Conservation (phyloP, 257 asterid genomes). For the Rhazya stricta region DNA sequence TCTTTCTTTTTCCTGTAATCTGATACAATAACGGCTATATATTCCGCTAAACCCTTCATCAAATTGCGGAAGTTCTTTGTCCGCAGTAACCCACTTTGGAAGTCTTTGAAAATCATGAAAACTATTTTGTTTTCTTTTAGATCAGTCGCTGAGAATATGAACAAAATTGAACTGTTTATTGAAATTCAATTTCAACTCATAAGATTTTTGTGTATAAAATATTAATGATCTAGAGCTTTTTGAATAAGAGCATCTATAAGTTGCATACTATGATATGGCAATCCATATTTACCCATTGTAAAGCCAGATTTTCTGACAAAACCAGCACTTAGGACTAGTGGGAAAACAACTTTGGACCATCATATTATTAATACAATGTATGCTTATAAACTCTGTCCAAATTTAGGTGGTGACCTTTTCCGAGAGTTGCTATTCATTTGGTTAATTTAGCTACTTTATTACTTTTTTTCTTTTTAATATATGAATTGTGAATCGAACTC, state of each 20-base stretch:
- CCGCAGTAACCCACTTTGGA: not conserved
- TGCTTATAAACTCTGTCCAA: not conserved
- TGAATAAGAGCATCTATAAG: not conserved
- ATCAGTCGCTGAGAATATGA: not conserved
- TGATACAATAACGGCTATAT: not conserved
- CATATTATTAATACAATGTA: not conserved
- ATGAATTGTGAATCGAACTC: too few species aligned
- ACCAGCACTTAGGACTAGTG: not conserved
- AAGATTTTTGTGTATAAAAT: too few species aligned
- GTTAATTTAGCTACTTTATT: not conserved
- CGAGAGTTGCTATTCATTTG: not conserved
- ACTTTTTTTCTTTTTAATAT: too few species aligned
- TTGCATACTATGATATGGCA: constrained; percentile 1
- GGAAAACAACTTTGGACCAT: not conserved
- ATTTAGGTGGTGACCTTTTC: not conserved
- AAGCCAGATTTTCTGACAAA: constrained; percentile 3
- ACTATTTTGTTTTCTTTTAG: not conserved
- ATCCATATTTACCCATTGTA: not conserved
- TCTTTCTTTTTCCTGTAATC: not conserved
- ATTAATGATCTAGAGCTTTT: not conserved
- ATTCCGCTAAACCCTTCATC: not conserved
- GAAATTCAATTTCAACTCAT: too few species aligned
- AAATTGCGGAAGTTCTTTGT: not conserved
- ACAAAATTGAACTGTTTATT: too few species aligned
- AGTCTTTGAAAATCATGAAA: not conserved